Conservation (phyloP, 2,329 filamentous ascomycete species). For the Golovinomyces cichoracearum region DNA sequence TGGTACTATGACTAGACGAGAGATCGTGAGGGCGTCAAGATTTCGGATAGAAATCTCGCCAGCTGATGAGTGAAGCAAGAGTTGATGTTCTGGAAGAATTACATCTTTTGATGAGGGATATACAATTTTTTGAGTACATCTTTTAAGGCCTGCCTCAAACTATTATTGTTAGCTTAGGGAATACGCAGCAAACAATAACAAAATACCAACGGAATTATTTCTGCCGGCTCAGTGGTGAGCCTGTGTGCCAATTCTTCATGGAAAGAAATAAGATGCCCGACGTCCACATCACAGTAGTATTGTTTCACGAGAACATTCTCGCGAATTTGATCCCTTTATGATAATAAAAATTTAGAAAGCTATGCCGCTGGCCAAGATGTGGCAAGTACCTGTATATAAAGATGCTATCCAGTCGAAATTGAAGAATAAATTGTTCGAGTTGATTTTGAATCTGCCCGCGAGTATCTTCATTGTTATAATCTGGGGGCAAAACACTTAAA, state of each 20-base stretch:
- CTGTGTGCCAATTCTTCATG: conserved; percentile 85
- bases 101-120: conserved; percentile 45
- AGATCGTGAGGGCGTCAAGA: conserved; percentile 75
- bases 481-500: conserved; percentile 50
- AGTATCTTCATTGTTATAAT: conserved; percentile 35
- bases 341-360: not conserved
- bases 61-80: conserved; percentile 78
- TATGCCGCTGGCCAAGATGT: not conserved
- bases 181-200: conserved; percentile 1
- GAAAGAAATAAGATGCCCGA: conserved; percentile 84
- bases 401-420: conserved; percentile 77
- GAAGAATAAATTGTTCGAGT: conserved; percentile 73
- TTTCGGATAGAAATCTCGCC: conserved; percentile 83
- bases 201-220: conserved; percentile 69
- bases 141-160: conserved; percentile 78
- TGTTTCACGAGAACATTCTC: conserved; percentile 87
- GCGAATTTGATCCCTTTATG: conserved; percentile 60
- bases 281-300: conserved; percentile 88
- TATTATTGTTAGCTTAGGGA: conserved; percentile 16
- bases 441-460: conserved; percentile 48
- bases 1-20: conserved; percentile 81
- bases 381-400: conserved; percentile 68
- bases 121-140: conserved; percentile 80
- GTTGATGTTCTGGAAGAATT: conserved; percentile 66
- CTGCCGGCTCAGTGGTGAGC: conserved; percentile 66